These are phyloP conservation scores for Haematococcus lacustris DNA, from an alignment of 139 green algal genomes.

Conservation along the genomic window DNA sequence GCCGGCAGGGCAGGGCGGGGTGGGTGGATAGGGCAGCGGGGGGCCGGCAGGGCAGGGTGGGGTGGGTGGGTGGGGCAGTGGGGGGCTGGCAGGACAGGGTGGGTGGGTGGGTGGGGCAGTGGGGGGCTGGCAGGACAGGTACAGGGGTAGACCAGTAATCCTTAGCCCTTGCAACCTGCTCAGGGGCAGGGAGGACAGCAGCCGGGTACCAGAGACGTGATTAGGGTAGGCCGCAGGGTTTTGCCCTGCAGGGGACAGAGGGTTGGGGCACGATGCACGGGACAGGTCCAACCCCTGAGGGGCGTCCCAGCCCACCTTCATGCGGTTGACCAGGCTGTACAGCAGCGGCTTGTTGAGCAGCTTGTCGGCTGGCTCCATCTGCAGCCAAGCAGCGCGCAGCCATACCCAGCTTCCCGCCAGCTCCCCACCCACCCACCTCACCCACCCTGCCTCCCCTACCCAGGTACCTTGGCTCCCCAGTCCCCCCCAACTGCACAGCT, in stretches of 20 bases:
- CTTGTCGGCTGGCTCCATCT: constrained; percentile 24
- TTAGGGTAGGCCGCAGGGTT: background rate
- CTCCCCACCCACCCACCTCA: too few species aligned
- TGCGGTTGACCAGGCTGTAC: constrained; percentile 85
- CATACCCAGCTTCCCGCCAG: too few species aligned
- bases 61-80: background rate
- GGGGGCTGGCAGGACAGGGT: background rate
- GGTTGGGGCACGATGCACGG: background rate
- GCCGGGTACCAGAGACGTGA: too few species aligned
- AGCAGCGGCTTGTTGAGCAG: constrained; percentile 60
- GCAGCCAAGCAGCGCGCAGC: background rate
- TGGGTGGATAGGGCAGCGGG: too few species aligned
- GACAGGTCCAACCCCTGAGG: background rate
- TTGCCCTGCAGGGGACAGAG: background rate
- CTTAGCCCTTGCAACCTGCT: too few species aligned
- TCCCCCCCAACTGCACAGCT: too few species aligned
- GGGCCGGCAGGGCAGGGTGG: background rate
- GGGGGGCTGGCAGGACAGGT: too few species aligned
- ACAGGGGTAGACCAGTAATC: too few species aligned
- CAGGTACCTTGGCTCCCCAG: too few species aligned
- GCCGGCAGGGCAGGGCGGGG: background rate
- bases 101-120: background rate
- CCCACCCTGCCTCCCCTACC: too few species aligned
- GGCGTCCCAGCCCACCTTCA: constrained; percentile 73
- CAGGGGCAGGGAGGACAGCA: too few species aligned